Evolutionary conservation across 495 filamentous ascomycete species (phyloP).

Genomic region (Penicillium angulare): DNA sequence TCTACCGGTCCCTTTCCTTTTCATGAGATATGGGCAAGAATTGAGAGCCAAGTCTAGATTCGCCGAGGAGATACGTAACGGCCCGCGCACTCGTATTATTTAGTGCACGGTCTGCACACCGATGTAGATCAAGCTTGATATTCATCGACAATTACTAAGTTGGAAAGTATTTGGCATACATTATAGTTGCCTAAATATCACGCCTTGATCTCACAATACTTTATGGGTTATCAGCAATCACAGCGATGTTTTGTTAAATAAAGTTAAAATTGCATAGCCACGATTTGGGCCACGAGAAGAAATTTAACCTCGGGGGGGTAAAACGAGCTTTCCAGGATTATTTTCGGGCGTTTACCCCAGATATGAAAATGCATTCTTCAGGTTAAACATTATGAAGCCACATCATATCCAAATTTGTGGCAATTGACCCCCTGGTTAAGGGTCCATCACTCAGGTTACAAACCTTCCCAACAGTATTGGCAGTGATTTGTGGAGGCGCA

Average conservation of each 20-base stretch:
- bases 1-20: conserved; percentile 35
- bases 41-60: not conserved
- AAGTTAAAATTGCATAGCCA: not conserved
- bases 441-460: not conserved
- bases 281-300: not conserved
- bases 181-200: no score
- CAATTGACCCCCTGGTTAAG: not conserved
- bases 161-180: no score
- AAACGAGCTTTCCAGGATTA: not conserved
- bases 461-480: not conserved
- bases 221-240: no score
- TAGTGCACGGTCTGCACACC: not conserved
- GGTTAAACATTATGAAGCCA: not conserved
- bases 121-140: no score
- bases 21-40: conserved; percentile 26
- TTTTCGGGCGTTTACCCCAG: not conserved
- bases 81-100: not conserved
- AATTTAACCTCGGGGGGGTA: not conserved
- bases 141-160: no score
- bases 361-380: not conserved
- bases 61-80: not conserved
- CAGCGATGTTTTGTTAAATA: not conserved
- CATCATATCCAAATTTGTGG: not conserved
- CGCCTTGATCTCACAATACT: no score
- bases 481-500: not conserved